A percentile compares a stretch with the other conserved stretches of the same genome.
Conservation (phyloP, 1,139 yeast species). For the Zygoascus sp. region DNA sequence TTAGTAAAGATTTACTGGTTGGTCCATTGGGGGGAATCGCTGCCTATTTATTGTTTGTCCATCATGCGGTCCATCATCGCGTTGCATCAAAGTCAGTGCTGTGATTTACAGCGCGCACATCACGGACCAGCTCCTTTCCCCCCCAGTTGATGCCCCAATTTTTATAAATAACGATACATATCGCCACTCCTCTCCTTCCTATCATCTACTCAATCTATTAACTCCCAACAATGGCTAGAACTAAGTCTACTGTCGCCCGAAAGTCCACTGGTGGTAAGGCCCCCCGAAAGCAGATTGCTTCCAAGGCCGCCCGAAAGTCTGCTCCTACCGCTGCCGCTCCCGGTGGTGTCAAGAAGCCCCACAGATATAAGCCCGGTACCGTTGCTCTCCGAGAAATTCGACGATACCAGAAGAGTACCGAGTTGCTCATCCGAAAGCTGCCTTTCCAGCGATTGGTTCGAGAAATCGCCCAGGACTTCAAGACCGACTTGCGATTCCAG, state of each 20-base stretch:
- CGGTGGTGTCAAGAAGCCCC: conserved; percentile 99
- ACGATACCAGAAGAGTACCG: conserved; percentile 98
- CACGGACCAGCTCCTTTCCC: conserved; percentile 14
- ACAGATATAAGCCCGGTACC: conserved; percentile 99
- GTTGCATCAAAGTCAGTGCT: conserved; percentile 8
- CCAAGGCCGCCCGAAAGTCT: conserved; percentile 98
- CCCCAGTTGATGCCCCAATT: conserved; percentile 3
- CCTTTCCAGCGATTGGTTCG: conserved; percentile 99
- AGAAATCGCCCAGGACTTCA: conserved; percentile 97
- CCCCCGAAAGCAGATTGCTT: conserved; percentile 98
- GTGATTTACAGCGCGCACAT: conserved; percentile 17
- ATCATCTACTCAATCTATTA: conserved; percentile 11
- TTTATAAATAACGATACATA: conserved; percentile 12
- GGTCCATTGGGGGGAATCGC: background rate
- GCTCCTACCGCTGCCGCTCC: conserved; percentile 72
- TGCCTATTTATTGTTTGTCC: conserved; percentile 6
- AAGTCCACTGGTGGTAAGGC: conserved; percentile 99
- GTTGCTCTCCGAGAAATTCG: conserved; percentile 99
- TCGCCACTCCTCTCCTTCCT: conserved; percentile 20
- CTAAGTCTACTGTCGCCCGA: conserved; percentile 92
- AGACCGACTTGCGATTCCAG: conserved; percentile 97
- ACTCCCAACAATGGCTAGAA: conserved; percentile 76
- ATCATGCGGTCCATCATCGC: background rate
- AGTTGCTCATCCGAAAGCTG: conserved; percentile 91
- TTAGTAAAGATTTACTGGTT: background rate